Evolutionary conservation across 192 early-diverging fungal species (phyloP), one percentile per base, ranked within the genome.

Genomic region (Spinellus fusiger): DNA sequence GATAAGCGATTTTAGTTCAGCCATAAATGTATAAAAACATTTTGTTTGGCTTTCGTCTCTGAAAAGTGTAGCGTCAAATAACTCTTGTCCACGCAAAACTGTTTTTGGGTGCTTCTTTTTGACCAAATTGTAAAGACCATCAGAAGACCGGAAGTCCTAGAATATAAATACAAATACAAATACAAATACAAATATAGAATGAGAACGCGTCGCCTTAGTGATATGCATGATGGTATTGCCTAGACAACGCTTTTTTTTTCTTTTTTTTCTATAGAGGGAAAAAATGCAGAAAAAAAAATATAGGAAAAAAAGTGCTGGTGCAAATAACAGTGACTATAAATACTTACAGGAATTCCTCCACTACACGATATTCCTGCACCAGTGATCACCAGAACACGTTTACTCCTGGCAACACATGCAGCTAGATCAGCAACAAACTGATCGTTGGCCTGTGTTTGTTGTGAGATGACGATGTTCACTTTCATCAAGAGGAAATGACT

Each of bases 301-400:
- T 9, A 59, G 55, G n/a, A 16, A 51, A 49, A 58, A 32, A 38
- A 50, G 23, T 37, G 37, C 13, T 44, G 40, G 10, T 3, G 18
- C 27, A 31, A 29, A 49, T 29, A 48, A 40, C 25, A 49, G 31
- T 68, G 40, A 50, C 8, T 53, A 61, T n/a, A 28, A 44, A 35
- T 4, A 73, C 75, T 71, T 75, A 89, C 87, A 15, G 93, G 93
- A 69, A 95, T 95, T 7, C 93, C 93, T 38, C 85, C 88, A 58
- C 85, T 84, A 48, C 90, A 89, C 26, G 91, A 93, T 50, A 95
- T 93, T 29, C 93, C 93, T n/a, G 93, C 93, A 52, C 93, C 93
- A 10, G 87, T 89, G 27, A 93, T 84, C 37, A 90, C 79, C 23
- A 93, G 49, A 25, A 71, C 71, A 32, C 80, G 69, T 68, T 80